Conservation (phyloP, 2,329 filamentous ascomycete species). For the Penicillium sp. region DNA sequence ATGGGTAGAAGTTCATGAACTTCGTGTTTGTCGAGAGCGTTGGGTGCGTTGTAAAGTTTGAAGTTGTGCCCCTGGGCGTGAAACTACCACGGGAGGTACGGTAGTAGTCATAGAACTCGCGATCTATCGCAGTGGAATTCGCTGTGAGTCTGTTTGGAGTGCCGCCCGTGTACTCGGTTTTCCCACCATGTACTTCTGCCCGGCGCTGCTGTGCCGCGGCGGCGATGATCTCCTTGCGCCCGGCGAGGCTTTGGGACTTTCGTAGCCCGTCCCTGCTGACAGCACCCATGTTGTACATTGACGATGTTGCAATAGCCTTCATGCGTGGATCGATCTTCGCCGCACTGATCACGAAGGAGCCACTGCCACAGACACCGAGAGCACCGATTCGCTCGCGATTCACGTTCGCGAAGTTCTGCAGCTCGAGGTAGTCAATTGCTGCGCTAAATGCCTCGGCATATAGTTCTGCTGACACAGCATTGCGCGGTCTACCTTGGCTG, state of each 20-base stretch:
- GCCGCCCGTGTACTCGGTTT: slow-evolving; percentile 16
- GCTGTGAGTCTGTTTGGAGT: slow-evolving; percentile 24
- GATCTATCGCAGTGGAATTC: slow-evolving; percentile 19
- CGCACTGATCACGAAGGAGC: slow-evolving; percentile 32
- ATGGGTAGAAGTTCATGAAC: slow-evolving; percentile 32
- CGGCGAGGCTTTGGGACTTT: not conserved
- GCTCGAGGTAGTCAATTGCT: slow-evolving; percentile 30
- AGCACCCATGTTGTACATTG: slow-evolving; percentile 1
- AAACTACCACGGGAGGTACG: slow-evolving; percentile 32
- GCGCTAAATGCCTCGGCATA: slow-evolving; percentile 27
- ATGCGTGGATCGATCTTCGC: slow-evolving; percentile 33
- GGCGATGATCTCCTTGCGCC: slow-evolving; percentile 17
- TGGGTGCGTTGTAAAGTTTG: slow-evolving; percentile 31
- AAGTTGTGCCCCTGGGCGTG: slow-evolving; percentile 19
- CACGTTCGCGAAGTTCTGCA: slow-evolving; percentile 14
- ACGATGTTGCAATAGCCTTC: slow-evolving; percentile 17
- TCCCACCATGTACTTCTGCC: slow-evolving; percentile 17
- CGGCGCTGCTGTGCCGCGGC: slow-evolving; percentile 22
- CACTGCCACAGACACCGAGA: slow-evolving; percentile 31
- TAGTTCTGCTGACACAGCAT: slow-evolving; percentile 23
- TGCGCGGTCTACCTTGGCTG: slow-evolving; percentile 26
- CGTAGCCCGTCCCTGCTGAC: not conserved
- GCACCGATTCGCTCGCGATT: slow-evolving; percentile 29
- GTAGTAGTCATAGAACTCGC: slow-evolving; percentile 37
- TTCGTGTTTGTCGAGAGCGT: slow-evolving; percentile 30